phyloP scores from a whole-genome alignment of 768 basidiomycete genomes.

The Pisolithus microcarpus region DNA sequence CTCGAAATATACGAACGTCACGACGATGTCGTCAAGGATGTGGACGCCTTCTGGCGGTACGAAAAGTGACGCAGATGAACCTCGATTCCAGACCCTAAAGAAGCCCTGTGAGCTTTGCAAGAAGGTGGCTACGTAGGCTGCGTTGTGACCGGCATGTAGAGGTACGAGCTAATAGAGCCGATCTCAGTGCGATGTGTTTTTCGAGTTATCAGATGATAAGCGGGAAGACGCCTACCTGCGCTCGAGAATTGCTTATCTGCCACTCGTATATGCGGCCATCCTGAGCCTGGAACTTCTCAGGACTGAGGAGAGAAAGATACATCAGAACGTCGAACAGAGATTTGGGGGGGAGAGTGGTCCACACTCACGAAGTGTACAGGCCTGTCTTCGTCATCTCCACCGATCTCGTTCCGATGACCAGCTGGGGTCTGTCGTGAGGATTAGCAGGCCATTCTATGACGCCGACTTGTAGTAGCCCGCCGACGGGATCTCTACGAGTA shows the following conservation, averaged over 20 bases:
- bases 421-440: not conserved
- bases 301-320: constrained; percentile 4
- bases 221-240: constrained; percentile 14
- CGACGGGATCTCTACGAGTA: constrained; percentile 13
- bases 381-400: constrained; percentile 20
- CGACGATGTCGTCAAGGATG: constrained; percentile 30
- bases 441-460: constrained; percentile 24
- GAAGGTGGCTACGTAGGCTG: constrained; percentile 24
- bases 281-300: constrained; percentile 19
- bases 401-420: constrained; percentile 21
- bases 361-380: constrained; percentile 17
- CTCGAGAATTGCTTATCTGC: constrained; percentile 17
- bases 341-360: not conserved
- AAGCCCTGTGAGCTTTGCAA: constrained; percentile 12
- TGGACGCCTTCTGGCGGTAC: constrained; percentile 22
- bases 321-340: not conserved
- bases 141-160: not conserved
- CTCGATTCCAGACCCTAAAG: constrained; percentile 12
- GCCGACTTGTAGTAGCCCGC: constrained; percentile 21
- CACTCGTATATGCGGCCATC: constrained; percentile 22
- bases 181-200: not conserved
- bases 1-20: constrained; percentile 32
- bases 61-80: constrained; percentile 16
- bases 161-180: constrained; percentile 19
- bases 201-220: not conserved